phyloP scores from a whole-genome alignment of 768 basidiomycete genomes.

The Cyclocybe aegerita region DNA sequence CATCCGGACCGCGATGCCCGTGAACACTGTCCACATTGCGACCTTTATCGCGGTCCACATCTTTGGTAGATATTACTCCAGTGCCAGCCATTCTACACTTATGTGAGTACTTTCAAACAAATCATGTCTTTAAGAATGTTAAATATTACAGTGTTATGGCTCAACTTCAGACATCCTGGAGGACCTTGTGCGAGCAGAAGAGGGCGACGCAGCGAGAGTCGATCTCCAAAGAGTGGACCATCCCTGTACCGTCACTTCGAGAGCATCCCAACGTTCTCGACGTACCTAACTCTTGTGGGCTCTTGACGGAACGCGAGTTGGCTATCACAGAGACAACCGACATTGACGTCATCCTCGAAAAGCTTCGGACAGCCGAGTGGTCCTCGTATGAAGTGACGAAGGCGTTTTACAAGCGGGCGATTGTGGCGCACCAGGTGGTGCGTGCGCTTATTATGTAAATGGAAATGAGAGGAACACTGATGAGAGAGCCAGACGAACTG shows the following conservation, averaged over 20 bases:
- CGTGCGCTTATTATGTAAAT: constrained; percentile 14
- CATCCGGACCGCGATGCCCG: too few relatives aligned
- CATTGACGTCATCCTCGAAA: constrained; percentile 46
- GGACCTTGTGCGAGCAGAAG: constrained; percentile 51
- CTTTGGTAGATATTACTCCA: too few relatives aligned
- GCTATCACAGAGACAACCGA: constrained; percentile 42
- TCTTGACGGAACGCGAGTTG: constrained; percentile 54
- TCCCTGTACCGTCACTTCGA: constrained; percentile 35
- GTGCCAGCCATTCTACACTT: too few relatives aligned
- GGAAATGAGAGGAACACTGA: background rate
- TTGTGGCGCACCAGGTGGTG: constrained; percentile 83
- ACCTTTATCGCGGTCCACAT: too few relatives aligned
- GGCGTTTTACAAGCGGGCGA: constrained; percentile 76
- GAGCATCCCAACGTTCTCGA: constrained; percentile 48
- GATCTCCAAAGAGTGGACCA: constrained; percentile 67
- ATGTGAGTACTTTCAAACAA: too few relatives aligned
- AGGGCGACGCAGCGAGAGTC: constrained; percentile 47
- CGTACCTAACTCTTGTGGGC: constrained; percentile 53
- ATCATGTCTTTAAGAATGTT: too few relatives aligned
- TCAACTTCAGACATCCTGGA: constrained; percentile 38
- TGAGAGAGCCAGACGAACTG: constrained; percentile 63
- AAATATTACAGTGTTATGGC: too few relatives aligned
- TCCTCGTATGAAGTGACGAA: constrained; percentile 64
- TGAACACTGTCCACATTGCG: too few relatives aligned
- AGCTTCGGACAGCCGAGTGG: constrained; percentile 54